These are phyloP conservation scores for Lachnellula occidentalis DNA, from an alignment of 2,329 filamentous ascomycete species.

Conservation along the genomic window DNA sequence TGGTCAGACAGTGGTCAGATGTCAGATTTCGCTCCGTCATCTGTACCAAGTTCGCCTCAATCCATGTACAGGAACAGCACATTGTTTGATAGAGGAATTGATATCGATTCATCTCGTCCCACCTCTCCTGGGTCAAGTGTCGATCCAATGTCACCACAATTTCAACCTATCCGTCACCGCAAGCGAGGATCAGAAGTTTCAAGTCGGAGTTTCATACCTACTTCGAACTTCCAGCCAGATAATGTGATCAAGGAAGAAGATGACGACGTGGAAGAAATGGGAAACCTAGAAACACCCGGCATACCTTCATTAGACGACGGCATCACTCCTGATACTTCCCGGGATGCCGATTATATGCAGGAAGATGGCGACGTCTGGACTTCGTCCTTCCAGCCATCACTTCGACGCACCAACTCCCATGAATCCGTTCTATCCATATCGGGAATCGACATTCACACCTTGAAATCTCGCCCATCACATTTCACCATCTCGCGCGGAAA, in stretches of 20 bases:
- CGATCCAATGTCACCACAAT: conserved; percentile 59
- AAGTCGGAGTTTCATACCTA: conserved; percentile 38
- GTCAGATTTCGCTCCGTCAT: conserved; percentile 63
- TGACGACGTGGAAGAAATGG: conserved; percentile 26
- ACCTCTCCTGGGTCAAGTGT: conserved; percentile 76
- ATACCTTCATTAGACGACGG: conserved; percentile 21
- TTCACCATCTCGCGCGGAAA: conserved; percentile 49
- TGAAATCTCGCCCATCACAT: conserved; percentile 71
- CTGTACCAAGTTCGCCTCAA: conserved; percentile 73
- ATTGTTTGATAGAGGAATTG: conserved; percentile 67
- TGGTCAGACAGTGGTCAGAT: conserved; percentile 58
- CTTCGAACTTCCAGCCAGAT: conserved; percentile 32
- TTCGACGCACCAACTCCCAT: conserved; percentile 69
- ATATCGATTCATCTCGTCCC: conserved; percentile 64
- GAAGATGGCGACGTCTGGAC: conserved; percentile 17
- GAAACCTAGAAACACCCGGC: conserved; percentile 19
- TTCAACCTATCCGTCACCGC: conserved; percentile 46
- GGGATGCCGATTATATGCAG: conserved; percentile 12
- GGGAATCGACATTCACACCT: conserved; percentile 83
- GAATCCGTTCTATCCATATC: conserved; percentile 85
- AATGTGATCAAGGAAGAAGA: conserved; percentile 33
- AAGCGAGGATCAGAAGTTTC: conserved; percentile 55
- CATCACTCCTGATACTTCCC: conserved; percentile 18
- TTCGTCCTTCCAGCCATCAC: conserved; percentile 35
- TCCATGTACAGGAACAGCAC: conserved; percentile 67